Conservation (phyloP, 371 early-diverging fungal genomes). For the Mortierella sp. region DNA sequence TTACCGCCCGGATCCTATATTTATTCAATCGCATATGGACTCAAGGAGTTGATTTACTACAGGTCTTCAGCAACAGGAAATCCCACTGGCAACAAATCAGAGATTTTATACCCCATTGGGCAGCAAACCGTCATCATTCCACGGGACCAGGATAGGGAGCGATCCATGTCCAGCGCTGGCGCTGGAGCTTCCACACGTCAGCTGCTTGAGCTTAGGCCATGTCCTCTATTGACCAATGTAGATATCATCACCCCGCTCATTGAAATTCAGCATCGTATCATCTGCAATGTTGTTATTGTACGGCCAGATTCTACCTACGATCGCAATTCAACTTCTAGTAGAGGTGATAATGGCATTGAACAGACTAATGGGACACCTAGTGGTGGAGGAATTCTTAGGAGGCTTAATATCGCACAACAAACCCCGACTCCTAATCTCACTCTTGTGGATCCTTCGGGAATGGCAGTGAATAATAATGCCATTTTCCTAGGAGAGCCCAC, state of each 20-base stretch:
- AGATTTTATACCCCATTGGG: constrained; percentile 56
- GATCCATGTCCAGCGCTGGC: constrained; percentile 52
- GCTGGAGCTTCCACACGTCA: constrained; percentile 56
- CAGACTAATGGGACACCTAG: constrained; percentile 7
- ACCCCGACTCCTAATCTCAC: constrained; percentile 34
- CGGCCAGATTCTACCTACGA: constrained; percentile 27
- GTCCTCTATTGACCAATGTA: constrained; percentile 46
- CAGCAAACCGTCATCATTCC: constrained; percentile 56
- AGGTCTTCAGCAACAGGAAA: constrained; percentile 48
- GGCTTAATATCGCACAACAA: constrained; percentile 45
- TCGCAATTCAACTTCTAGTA: constrained; percentile 20
- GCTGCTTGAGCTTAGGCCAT: constrained; percentile 44
- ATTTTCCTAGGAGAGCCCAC: constrained; percentile 48
- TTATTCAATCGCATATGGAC: constrained; percentile 51
- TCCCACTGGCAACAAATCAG: constrained; percentile 48
- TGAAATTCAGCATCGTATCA: constrained; percentile 51
- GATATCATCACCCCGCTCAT: constrained; percentile 45
- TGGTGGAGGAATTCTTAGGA: constrained; percentile 44
- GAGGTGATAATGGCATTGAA: constrained; percentile 9
- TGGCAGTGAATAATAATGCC: constrained; percentile 41
- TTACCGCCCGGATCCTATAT: constrained; percentile 52
- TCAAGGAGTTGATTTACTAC: constrained; percentile 52
- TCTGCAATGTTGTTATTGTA: constrained; percentile 49
- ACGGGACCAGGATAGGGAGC: constrained; percentile 43
- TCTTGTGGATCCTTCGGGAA: constrained; percentile 44